Evolutionary conservation across 73 alveolate species (phyloP).

Genomic region (Paramecium sexaurelia): DNA sequence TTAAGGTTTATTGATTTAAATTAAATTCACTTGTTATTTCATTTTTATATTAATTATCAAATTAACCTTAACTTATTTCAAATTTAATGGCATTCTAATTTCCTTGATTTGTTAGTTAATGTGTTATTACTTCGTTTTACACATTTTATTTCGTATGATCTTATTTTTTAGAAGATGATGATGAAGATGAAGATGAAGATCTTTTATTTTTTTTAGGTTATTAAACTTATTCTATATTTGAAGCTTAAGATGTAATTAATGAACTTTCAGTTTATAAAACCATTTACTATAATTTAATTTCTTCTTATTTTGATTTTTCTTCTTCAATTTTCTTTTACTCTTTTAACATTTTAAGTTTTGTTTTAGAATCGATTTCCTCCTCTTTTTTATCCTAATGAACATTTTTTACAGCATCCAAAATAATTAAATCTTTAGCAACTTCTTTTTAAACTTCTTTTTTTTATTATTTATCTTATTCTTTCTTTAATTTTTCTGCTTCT

Average conservation of each 20-base stretch:
- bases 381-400: neutral
- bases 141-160: neutral
- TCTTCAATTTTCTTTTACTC: slow-evolving; percentile 17
- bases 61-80: neutral
- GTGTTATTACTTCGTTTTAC: neutral
- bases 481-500: neutral
- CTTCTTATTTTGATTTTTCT: neutral
- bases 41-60: neutral
- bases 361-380: neutral
- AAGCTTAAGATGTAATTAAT: neutral
- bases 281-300: neutral
- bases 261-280: neutral
- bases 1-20: neutral
- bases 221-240: neutral
- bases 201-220: neutral
- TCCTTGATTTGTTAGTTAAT: neutral
- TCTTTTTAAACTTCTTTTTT: neutral
- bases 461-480: neutral
- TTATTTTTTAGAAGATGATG: neutral
- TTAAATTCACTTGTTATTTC: neutral
- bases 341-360: neutral
- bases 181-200: neutral
- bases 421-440: neutral
- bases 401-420: neutral
- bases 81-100: neutral